These are phyloP conservation scores for Wickerhamiella cacticola DNA, from an alignment of 805 yeast species.

Conservation along the genomic window DNA sequence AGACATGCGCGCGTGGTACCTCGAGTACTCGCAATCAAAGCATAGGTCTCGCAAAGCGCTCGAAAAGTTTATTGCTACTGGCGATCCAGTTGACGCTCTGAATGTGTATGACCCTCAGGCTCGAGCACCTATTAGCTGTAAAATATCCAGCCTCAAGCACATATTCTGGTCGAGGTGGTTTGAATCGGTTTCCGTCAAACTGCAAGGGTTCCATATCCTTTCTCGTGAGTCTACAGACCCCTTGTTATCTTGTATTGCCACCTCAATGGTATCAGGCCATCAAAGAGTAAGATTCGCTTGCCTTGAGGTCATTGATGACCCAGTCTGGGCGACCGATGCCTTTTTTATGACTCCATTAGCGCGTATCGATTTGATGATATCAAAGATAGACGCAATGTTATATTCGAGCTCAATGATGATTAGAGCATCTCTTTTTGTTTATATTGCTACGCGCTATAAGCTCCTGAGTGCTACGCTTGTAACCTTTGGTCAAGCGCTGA, in stretches of 20 bases:
- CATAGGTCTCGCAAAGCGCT: neutral
- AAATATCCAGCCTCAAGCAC: neutral
- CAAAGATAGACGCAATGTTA: conserved; percentile 10
- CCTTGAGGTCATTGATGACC: neutral
- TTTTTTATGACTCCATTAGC: conserved; percentile 6
- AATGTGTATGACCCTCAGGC: too few species aligned
- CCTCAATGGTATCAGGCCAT: neutral
- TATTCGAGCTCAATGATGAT: conserved; percentile 9
- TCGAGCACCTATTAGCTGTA: too few species aligned
- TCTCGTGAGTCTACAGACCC: neutral
- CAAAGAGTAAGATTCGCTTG: neutral
- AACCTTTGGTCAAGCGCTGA: conserved; percentile 13
- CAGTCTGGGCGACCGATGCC: neutral
- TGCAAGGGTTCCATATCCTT: neutral
- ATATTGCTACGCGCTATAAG: conserved; percentile 12
- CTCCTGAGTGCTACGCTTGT: conserved; percentile 16
- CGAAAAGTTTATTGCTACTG: neutral
- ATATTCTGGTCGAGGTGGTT: conserved; percentile 5
- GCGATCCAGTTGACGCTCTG: neutral
- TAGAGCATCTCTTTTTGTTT: conserved; percentile 16
- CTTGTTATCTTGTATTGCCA: neutral
- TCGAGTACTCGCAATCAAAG: neutral
- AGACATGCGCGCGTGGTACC: neutral
- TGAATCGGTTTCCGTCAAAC: neutral
- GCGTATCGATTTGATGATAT: neutral